Evolutionary conservation across 164 flowering plant genomes (phyloP), one percentile per base, ranked within the genome.

Genomic region (Magnolia kwangsiensis): DNA sequence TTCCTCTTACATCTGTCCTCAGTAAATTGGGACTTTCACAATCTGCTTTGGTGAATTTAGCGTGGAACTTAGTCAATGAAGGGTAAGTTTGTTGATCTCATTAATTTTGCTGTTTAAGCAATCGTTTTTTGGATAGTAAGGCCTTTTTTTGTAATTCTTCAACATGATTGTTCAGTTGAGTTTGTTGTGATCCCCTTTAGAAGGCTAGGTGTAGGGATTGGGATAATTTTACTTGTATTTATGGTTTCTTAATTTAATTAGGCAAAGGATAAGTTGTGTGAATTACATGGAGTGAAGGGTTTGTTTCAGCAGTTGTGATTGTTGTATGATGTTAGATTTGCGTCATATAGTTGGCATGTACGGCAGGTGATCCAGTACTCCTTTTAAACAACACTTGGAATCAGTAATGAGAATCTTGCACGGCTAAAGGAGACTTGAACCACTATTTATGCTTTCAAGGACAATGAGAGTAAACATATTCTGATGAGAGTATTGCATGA

Each of bases 21-120:
- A 83, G 81, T 77, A 96, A 96, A 84, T 83, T 92, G 81, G 99
- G 99, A 23, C 89, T 94, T 80, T 86, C 99, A 68, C 89, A 91
- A 67, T 68, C 90, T 67, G 85, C 79, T 24, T 81, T 96, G 90
- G 89, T 92, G 86, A 85, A 88, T 80, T 78, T 92, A 88, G 97
- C 99, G 7, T 76, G 91, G 71, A 85, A 80, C 87, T 84, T 96
- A 87, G 88, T 94, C 82, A 94, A 92, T 81, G 91, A 94, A 88
- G 99, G 99, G 99, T 96, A 85, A 87, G 97, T 83, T 74, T 68
- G 16, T 51, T 59, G 13, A 5, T 27, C 76, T 24, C 51, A 1
- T 64, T 27, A 51, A 11, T 70, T 64, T 68, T 31, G 50, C 18
- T 4, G 23, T 24, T 37, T 37, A 37, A 37, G 45, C 45, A 37